These are phyloP conservation scores for Juglanconis oblonga DNA, from an alignment of 2,329 filamentous ascomycete genomes.

Conservation along the genomic window DNA sequence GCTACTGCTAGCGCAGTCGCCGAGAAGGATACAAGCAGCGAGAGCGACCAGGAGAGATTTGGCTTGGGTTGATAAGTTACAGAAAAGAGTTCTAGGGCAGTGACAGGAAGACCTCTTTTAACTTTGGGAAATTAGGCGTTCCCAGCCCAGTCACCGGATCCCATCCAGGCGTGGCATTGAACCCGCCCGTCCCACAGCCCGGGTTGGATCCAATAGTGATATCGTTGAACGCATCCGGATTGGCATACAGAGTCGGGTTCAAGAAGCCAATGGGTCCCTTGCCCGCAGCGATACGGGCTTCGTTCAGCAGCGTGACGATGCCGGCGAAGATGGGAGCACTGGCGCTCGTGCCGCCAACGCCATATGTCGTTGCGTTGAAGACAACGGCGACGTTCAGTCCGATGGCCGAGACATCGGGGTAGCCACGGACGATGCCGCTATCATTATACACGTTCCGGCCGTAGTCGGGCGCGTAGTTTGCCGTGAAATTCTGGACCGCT, in stretches of 20 bases:
- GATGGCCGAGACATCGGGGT: conserved; percentile 54
- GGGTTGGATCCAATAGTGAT: conserved; percentile 23
- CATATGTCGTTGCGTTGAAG: conserved; percentile 22
- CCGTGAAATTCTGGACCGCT: conserved; percentile 36
- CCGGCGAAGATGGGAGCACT: conserved; percentile 39
- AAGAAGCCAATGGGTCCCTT: conserved; percentile 40
- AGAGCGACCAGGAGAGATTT: neutral
- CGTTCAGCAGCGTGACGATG: conserved; percentile 41
- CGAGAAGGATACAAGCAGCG: too few relatives aligned
- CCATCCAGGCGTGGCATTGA: conserved; percentile 31
- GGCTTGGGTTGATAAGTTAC: neutral
- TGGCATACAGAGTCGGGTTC: conserved; percentile 38
- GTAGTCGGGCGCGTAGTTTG: conserved; percentile 34
- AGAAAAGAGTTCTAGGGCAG: neutral
- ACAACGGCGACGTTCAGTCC: conserved; percentile 33
- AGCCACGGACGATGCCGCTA: conserved; percentile 35
- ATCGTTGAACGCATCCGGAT: conserved; percentile 25
- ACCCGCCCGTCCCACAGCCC: conserved; percentile 22
- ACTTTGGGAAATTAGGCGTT: conserved; percentile 23
- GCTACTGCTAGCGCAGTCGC: too few relatives aligned
- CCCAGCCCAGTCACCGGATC: conserved; percentile 31
- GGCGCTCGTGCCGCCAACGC: conserved; percentile 32
- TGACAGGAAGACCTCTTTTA: conserved; percentile 6
- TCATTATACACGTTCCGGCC: conserved; percentile 43
- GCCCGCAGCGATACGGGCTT: conserved; percentile 34